Conservation (phyloP, 2,329 filamentous ascomycete genomes). For the Aspergillus intermedius region DNA sequence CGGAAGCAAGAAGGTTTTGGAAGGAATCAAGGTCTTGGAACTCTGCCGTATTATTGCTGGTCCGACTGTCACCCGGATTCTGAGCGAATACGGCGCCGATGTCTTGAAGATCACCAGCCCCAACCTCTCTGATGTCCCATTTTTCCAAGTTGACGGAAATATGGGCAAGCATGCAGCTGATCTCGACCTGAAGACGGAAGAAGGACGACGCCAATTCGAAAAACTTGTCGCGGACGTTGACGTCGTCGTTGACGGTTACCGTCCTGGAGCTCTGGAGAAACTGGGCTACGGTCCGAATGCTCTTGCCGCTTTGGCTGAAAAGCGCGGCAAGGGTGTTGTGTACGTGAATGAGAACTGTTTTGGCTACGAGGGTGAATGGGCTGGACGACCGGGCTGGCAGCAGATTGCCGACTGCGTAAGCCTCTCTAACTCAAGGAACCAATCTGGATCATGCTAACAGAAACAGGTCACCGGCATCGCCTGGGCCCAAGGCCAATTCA, state of each 20-base stretch:
- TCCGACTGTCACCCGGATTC: constrained; percentile 62
- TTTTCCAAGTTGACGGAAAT: constrained; percentile 68
- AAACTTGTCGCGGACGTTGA: constrained; percentile 56
- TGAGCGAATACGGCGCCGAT: constrained; percentile 69
- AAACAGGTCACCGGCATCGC: constrained; percentile 36
- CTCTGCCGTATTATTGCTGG: constrained; percentile 70
- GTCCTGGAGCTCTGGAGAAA: constrained; percentile 58
- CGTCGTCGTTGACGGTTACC: constrained; percentile 64
- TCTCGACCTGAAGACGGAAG: constrained; percentile 54
- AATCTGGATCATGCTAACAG: background rate
- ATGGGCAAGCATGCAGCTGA: constrained; percentile 64
- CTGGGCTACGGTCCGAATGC: constrained; percentile 57
- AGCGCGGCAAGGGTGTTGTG: constrained; percentile 57
- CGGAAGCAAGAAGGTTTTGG: constrained; percentile 26
- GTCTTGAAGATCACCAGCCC: constrained; percentile 67
- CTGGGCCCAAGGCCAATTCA: constrained; percentile 39
- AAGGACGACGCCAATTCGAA: constrained; percentile 53
- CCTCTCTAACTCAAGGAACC: background rate
- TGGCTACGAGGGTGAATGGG: constrained; percentile 59
- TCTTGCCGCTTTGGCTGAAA: constrained; percentile 48
- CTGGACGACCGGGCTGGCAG: constrained; percentile 61
- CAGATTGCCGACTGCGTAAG: constrained; percentile 63
- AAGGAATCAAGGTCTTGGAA: constrained; percentile 67
- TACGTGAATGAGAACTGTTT: constrained; percentile 72
- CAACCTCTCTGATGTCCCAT: constrained; percentile 61